Evolutionary conservation across 2,329 filamentous ascomycete genomes (phyloP).

Genomic region (Eutypella sp.): DNA sequence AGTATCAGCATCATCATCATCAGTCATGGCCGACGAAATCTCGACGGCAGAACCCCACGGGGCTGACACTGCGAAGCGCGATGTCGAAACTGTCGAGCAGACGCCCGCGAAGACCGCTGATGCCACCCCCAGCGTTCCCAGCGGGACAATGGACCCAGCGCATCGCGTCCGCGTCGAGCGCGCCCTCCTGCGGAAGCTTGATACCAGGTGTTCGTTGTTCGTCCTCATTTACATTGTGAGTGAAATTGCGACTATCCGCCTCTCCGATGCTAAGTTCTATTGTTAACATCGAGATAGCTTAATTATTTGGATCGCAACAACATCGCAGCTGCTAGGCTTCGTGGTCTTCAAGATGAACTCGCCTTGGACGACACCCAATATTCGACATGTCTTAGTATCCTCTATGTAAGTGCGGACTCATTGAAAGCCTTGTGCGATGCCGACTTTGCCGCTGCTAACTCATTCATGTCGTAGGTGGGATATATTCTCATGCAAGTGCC

Average conservation of each 20-base stretch:
- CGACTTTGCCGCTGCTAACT: neutral
- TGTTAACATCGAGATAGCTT: constrained; percentile 27
- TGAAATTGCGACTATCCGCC: neutral
- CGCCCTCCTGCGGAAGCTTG: constrained; percentile 65
- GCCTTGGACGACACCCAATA: constrained; percentile 54
- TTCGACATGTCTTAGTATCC: constrained; percentile 56
- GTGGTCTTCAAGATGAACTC: constrained; percentile 57
- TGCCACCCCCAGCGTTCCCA: neutral
- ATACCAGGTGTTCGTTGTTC: constrained; percentile 61
- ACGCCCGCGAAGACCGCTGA: constrained; percentile 1
- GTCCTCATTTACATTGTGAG: constrained; percentile 64
- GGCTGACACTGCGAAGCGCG: constrained; percentile 8
- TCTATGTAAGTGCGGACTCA: constrained; percentile 55
- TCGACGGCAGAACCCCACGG: constrained; percentile 9
- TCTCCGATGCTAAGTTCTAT: neutral
- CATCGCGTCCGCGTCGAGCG: constrained; percentile 56
- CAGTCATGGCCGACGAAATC: constrained; percentile 20
- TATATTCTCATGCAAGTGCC: constrained; percentile 62
- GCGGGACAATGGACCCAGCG: constrained; percentile 33
- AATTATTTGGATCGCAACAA: constrained; percentile 69
- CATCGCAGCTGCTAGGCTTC: constrained; percentile 61
- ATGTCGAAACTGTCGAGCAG: constrained; percentile 17
- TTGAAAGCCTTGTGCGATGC: too few species aligned
- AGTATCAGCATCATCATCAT: neutral
- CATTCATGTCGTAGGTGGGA: constrained; percentile 33